These are phyloP conservation scores for Auricularia heimuer DNA, from an alignment of 768 basidiomycete species.

Conservation along the genomic window DNA sequence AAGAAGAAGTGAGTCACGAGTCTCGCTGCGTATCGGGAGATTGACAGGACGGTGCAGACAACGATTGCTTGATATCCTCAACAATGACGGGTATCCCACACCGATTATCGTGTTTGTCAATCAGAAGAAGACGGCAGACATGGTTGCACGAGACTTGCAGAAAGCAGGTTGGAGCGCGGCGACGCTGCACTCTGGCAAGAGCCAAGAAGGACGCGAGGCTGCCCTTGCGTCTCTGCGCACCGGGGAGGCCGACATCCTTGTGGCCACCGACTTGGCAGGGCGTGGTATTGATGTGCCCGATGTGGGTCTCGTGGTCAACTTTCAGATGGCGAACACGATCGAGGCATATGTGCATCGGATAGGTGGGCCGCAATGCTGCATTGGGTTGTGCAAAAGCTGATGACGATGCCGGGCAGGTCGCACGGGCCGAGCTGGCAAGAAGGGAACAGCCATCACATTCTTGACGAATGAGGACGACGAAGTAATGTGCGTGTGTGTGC, in stretches of 20 bases:
- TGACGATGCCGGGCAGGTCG: constrained; percentile 44
- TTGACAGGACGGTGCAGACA: constrained; percentile 40
- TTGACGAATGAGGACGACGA: constrained; percentile 92
- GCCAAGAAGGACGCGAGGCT: constrained; percentile 93
- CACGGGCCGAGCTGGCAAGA: constrained; percentile 96
- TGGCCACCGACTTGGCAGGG: constrained; percentile 95
- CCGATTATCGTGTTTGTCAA: constrained; percentile 99
- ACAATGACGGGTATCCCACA: constrained; percentile 68
- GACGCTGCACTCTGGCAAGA: constrained; percentile 94
- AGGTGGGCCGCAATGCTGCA: constrained; percentile 40
- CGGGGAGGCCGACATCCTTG: constrained; percentile 80
- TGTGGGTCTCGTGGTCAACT: constrained; percentile 93
- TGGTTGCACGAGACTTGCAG: constrained; percentile 90
- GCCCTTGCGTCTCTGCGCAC: constrained; percentile 77
- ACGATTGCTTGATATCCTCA: constrained; percentile 83
- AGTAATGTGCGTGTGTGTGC: constrained; percentile 64
- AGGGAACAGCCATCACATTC: constrained; percentile 91
- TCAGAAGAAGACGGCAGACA: constrained; percentile 98
- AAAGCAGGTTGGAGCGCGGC: constrained; percentile 85
- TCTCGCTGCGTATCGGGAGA: neutral
- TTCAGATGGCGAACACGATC: constrained; percentile 93
- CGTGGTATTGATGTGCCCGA: constrained; percentile 99
- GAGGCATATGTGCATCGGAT: constrained; percentile 98
- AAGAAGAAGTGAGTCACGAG: constrained; percentile 76
- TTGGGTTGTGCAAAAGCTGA: neutral